Conservation (phyloP, 2,329 filamentous ascomycete species). For the Sarocladium strictum region DNA sequence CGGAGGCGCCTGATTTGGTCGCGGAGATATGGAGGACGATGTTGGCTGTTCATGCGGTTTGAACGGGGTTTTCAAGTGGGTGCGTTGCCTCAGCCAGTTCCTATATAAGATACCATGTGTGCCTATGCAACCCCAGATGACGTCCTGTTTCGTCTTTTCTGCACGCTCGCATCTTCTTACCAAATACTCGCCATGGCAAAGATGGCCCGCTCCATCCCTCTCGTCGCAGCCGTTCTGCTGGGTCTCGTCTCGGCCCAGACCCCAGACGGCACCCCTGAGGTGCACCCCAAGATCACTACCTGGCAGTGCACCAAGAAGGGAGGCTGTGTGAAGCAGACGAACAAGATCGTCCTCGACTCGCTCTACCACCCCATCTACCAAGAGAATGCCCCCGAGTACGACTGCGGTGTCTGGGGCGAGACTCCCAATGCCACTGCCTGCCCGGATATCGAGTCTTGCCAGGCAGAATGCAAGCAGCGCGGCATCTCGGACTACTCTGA, state of each 20-base stretch:
- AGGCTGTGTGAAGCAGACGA: constrained; percentile 41
- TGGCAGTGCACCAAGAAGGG: constrained; percentile 43
- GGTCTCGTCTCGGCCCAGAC: constrained; percentile 29
- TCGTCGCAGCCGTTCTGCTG: constrained; percentile 15
- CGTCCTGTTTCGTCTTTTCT: not conserved
- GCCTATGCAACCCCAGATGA: not conserved
- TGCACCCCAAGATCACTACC: constrained; percentile 45
- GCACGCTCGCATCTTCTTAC: not conserved
- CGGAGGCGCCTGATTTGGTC: not conserved
- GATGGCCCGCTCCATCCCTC: constrained; percentile 9
- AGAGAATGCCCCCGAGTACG: constrained; percentile 21
- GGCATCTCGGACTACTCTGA: constrained; percentile 39
- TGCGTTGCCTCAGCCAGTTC: not conserved
- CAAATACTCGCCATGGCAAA: not conserved
- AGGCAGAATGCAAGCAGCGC: constrained; percentile 48
- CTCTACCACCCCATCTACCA: constrained; percentile 40
- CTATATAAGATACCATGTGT: not conserved
- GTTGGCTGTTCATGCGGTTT: not conserved
- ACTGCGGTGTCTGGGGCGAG: constrained; percentile 27
- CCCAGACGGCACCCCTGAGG: constrained; percentile 35
- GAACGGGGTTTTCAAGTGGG: not conserved
- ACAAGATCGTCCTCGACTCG: constrained; percentile 44
- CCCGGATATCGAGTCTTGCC: constrained; percentile 43
- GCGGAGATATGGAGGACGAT: not conserved
- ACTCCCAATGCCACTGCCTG: constrained; percentile 37